Conservation (phyloP, 23 red algal species). For the Agarophyton chilense region DNA sequence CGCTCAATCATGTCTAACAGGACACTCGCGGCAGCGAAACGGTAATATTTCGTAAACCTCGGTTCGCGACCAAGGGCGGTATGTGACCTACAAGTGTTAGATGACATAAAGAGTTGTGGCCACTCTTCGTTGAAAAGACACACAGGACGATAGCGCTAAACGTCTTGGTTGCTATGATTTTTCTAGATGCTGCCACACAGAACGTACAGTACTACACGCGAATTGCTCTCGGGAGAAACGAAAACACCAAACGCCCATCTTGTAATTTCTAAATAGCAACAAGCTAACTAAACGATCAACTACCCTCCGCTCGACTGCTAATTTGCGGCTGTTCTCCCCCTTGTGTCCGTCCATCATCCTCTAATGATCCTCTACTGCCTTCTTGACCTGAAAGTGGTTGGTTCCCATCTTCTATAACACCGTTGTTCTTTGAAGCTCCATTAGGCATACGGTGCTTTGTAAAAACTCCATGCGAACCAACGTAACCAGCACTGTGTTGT, state of each 20-base stretch:
- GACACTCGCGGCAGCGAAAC: no score
- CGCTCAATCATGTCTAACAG: no score
- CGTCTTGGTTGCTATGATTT: no score
- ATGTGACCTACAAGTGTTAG: no score
- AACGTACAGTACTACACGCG: no score
- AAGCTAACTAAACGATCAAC: slow-evolving; percentile 9
- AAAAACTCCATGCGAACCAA: neutral
- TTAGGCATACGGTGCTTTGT: slow-evolving; percentile 9
- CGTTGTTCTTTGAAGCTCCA: slow-evolving; percentile 18
- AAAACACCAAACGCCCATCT: slow-evolving; percentile 3
- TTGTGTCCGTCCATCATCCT: neutral
- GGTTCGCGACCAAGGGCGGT: no score
- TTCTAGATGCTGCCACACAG: no score
- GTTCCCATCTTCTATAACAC: neutral
- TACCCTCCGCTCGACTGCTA: slow-evolving; percentile 1
- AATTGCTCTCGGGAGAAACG: neutral
- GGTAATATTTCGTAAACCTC: no score
- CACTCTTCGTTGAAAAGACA: no score
- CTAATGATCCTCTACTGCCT: neutral
- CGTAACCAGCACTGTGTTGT: neutral
- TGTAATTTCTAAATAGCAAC: neutral
- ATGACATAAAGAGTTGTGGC: no score
- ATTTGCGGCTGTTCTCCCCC: neutral
- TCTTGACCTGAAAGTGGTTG: neutral
- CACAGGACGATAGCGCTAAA: no score